These are phyloP conservation scores for Halenospora varia DNA, from an alignment of 495 filamentous ascomycete species.

Conservation along the genomic window DNA sequence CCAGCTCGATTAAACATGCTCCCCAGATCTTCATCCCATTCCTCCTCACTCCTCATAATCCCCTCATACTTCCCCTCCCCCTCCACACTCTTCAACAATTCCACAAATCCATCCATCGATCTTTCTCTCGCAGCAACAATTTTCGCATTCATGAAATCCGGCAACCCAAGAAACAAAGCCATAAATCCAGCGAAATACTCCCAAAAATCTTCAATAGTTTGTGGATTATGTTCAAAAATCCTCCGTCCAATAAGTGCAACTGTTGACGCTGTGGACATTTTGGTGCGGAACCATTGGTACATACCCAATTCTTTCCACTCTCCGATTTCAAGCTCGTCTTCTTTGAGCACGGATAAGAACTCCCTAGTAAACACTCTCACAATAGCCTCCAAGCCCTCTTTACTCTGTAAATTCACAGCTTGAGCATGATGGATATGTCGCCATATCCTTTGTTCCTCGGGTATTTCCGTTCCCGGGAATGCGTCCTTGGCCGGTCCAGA, in stretches of 20 bases:
- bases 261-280: conserved; percentile 14
- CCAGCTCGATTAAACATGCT: conserved; percentile 21
- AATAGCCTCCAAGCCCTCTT: neutral
- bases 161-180: neutral
- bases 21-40: conserved; percentile 25
- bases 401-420: neutral
- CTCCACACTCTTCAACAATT: neutral
- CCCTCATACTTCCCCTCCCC: neutral
- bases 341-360: neutral
- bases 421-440: neutral
- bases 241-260: conserved; percentile 18
- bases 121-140: neutral
- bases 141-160: conserved; percentile 1
- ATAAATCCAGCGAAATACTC: conserved; percentile 15
- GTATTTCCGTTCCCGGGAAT: neutral
- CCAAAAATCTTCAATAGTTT: conserved; percentile 24
- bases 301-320: conserved; percentile 14
- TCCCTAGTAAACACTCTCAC: neutral
- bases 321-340: neutral
- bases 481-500: neutral
- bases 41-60: neutral
- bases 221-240: conserved; percentile 22
- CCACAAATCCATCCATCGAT: neutral
- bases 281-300: conserved; percentile 10
- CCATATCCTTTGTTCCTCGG: neutral